phyloP scores from a whole-genome alignment of 805 yeast species.

The Kodamaea neixiangensis region DNA sequence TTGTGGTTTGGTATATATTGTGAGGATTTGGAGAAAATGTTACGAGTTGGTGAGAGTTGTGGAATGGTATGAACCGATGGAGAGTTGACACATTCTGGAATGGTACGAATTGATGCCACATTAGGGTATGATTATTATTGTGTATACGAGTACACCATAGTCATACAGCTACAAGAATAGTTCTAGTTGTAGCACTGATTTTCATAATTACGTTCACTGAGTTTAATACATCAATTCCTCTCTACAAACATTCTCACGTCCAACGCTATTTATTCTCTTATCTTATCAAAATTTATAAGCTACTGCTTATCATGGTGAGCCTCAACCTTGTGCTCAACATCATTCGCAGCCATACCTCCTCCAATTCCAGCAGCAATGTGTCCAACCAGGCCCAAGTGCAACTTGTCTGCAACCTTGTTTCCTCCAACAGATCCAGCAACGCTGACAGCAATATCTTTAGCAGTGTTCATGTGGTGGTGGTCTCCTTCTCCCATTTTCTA shows the following conservation, averaged over 20 bases:
- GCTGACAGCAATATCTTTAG: slow-evolving; percentile 35
- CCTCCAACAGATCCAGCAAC: slow-evolving; percentile 43
- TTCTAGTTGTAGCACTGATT: too few species aligned
- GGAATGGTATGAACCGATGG: too few species aligned
- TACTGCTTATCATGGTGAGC: slow-evolving; percentile 12
- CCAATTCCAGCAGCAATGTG: slow-evolving; percentile 36
- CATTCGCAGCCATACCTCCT: slow-evolving; percentile 36
- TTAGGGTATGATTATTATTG: too few species aligned
- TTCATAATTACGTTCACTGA: too few species aligned
- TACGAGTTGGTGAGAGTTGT: background rate
- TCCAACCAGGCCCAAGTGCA: slow-evolving; percentile 32
- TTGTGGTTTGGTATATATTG: background rate
- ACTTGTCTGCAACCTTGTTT: slow-evolving; percentile 38
- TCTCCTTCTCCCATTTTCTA: slow-evolving; percentile 16
- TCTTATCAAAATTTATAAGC: background rate
- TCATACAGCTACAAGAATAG: too few species aligned
- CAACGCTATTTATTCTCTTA: background rate
- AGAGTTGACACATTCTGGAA: too few species aligned
- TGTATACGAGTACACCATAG: too few species aligned
- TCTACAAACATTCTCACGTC: too few species aligned
- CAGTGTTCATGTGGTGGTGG: slow-evolving; percentile 17
- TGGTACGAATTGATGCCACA: too few species aligned
- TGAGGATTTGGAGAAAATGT: too few species aligned
- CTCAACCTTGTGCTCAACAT: slow-evolving; percentile 36
- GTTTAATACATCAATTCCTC: too few species aligned